Conservation (phyloP, 2,329 filamentous ascomycete genomes). For the Epichloe brachyelytri region DNA sequence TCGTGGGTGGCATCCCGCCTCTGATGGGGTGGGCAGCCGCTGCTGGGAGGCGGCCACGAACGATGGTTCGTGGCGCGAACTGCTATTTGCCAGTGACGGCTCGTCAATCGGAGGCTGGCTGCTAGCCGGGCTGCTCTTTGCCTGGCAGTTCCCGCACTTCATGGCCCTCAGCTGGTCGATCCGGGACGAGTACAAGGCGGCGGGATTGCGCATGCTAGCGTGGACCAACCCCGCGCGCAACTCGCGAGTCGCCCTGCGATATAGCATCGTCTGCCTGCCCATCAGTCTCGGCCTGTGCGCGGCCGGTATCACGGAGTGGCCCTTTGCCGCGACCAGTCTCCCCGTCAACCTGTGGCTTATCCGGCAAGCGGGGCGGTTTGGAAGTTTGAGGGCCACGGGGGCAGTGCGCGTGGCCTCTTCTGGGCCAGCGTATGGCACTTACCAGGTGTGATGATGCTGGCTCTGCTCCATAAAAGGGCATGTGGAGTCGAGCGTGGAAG, state of each 20-base stretch:
- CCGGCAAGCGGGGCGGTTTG: constrained; percentile 72
- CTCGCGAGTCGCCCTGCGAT: constrained; percentile 74
- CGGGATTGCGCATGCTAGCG: constrained; percentile 58
- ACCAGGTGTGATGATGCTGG: constrained; percentile 77
- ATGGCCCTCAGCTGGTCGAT: constrained; percentile 87
- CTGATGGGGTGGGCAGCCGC: constrained; percentile 98
- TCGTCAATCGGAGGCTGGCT: constrained; percentile 73
- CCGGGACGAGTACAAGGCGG: constrained; percentile 71
- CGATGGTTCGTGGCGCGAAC: constrained; percentile 63
- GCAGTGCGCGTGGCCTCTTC: constrained; percentile 73
- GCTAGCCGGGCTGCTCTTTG: constrained; percentile 69
- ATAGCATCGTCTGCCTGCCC: constrained; percentile 75
- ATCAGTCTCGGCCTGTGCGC: constrained; percentile 72
- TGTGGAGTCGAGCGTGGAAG: constrained; percentile 74
- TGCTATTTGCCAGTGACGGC: constrained; percentile 53
- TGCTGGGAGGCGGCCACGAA: constrained; percentile 74
- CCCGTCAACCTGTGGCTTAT: constrained; percentile 79
- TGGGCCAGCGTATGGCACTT: constrained; percentile 98
- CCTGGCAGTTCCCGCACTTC: constrained; percentile 98
- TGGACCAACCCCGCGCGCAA: constrained; percentile 84
- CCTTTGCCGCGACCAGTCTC: constrained; percentile 67
- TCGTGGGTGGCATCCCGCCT: constrained; percentile 87
- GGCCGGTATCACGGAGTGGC: constrained; percentile 70
- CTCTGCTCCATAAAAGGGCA: constrained; percentile 86
- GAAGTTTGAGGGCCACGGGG: constrained; percentile 62